A percentile compares a stretch with the other conserved stretches of the same genome.
Conservation (phyloP, 2,329 filamentous ascomycete species). For the Microdochium bolleyi region DNA sequence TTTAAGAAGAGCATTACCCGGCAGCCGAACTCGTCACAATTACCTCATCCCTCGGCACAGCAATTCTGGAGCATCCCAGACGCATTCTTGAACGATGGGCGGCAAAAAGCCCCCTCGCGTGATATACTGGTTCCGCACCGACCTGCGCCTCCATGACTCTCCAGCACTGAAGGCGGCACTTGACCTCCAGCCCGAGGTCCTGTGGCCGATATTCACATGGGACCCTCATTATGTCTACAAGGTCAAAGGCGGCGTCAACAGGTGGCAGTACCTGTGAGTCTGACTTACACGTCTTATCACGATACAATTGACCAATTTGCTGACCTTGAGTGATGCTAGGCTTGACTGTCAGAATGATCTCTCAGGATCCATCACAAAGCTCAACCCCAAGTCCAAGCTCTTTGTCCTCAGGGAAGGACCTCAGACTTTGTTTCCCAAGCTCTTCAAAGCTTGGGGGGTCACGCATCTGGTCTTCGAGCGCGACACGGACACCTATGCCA, state of each 20-base stretch:
- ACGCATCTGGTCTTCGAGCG: slow-evolving; percentile 74
- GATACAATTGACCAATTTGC: background rate
- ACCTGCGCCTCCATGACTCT: slow-evolving; percentile 70
- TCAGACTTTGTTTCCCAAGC: slow-evolving; percentile 61
- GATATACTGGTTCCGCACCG: slow-evolving; percentile 74
- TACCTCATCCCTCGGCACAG: background rate
- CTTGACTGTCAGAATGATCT: slow-evolving; percentile 68
- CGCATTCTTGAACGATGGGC: slow-evolving; percentile 15
- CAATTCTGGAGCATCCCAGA: background rate
- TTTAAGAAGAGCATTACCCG: background rate
- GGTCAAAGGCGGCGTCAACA: slow-evolving; percentile 60
- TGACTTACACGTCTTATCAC: background rate
- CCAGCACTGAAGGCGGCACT: slow-evolving; percentile 66
- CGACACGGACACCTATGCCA: slow-evolving; percentile 67
- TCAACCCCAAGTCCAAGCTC: slow-evolving; percentile 62
- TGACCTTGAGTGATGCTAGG: slow-evolving; percentile 21
- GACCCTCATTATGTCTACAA: slow-evolving; percentile 74
- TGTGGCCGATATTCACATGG: slow-evolving; percentile 76
- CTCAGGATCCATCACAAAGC: slow-evolving; percentile 54
- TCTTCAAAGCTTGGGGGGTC: slow-evolving; percentile 66
- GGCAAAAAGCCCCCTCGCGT: slow-evolving; percentile 36
- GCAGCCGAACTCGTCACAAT: background rate
- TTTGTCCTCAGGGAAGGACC: slow-evolving; percentile 66
- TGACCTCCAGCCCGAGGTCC: slow-evolving; percentile 56
- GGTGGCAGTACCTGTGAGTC: slow-evolving; percentile 62